Base-by-base conservation (phyloP, 176 grass and related monocot species). In the Musa itinerans region DNA sequence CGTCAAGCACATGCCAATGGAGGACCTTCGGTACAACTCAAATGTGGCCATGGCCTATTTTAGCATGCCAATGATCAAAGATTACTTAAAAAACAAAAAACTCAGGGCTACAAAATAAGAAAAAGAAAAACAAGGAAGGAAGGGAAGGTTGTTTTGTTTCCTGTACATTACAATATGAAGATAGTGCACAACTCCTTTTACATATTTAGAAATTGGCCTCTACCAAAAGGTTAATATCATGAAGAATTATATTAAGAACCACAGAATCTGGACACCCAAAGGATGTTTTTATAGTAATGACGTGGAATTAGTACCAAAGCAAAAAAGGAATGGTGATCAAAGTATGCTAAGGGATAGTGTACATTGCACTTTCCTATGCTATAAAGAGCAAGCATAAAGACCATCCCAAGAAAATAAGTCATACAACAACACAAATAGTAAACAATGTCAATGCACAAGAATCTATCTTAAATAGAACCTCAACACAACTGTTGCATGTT, bases 1-100 rank as follows among this genome's bases (percentile, higher is more conserved):
- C 14, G 90, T 98, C 58, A 93, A 92, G 78, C 83, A 82, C 80
- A 80, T 91, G 78, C 94, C 90, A 80, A 97, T 89, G 69, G 82
- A 75, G 52, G 94, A 90, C 68, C 82, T 86, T 48, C 90, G 86
- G 68, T 97, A 97, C 59, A 97, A 69, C 84, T 92, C 90, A 85
- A 97, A 91, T 56, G 87, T 92, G 27, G 84, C 83, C 88, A 87
- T 97, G 26, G 64, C 73, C 70, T 79, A 52, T 76, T 56, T 50
- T 56, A 74, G 72, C 52, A 74, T 27, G 14, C 16, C 52, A 56
- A 74, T 29, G 15, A 55, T 12, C 12, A 54, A 54, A 56, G 53
- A 13, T 74, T 74, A 74, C 15, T 70, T n/a, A 21, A 13, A 50
- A 4, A 12, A 56, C 6, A 24, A 43, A 43, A 43, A 34, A 24